Base-by-base conservation (phyloP, 805 yeast species). In the Candida saitoana region DNA sequence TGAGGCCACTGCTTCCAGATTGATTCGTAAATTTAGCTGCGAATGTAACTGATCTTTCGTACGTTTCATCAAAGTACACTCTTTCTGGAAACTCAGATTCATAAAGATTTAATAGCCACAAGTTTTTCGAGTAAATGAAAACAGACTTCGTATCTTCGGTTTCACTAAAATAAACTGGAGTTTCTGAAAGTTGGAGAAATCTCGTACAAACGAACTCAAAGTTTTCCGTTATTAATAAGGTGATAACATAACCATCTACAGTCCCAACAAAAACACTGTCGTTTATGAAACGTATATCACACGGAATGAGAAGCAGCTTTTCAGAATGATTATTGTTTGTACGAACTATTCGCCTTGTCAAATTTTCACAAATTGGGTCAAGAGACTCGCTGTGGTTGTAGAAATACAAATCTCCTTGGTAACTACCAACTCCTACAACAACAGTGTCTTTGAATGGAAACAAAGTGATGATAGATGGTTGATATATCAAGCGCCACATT, bases 31-130 rank as follows among this genome's bases (percentile, higher is more conserved):
- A 30, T 16, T 16, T 36, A n/a, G 39, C 33, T 18, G 36, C 46
- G 16, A 50, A 40, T 8, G 38, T 24, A 1, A 67, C 47, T 1
- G 56, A 34, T 18, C 63, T 56, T 15, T 68, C 73, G 19, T 49
- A 47, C 24, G 51, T 60, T 32, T 69, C 73, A 11, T 66, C 71
- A 36, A 67, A 65, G 18, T 55, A 49, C 6, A 67, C 65, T 34
- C 56, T 54, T 6, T 40, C 40, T 2, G 74, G 74, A 15, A 40
- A 50, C 5, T 39, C 36, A 5, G 62, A 54, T 1, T 51, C 57
- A 39, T 57, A 52, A 7, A 54, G 45, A 43, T 67, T 60, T 27
- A 68, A 42, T 15, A 66, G 43, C 70, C 71, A 69, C 1, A 65
- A 38, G 15, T 55, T 52, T 15, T 60, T 58, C 27, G 64, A 55